These are phyloP conservation scores for Arabis alpina DNA, from an alignment of 345 rosid genomes.

Conservation along the genomic window DNA sequence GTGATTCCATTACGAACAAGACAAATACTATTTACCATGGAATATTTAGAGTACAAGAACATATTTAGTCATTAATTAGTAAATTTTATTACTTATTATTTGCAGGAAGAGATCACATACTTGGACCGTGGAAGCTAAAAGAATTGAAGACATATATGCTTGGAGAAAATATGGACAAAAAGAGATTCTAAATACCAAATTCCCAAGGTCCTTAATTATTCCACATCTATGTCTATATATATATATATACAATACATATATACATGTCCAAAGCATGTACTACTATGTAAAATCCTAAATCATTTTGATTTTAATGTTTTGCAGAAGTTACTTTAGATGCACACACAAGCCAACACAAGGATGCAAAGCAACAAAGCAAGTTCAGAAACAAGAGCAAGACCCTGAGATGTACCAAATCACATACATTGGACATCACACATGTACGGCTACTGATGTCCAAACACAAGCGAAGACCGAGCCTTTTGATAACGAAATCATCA, in stretches of 20 bases:
- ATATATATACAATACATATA: not conserved
- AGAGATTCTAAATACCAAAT: slow-evolving; percentile 60
- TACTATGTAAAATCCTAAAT: slow-evolving; percentile 29
- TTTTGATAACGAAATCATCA: slow-evolving; percentile 12
- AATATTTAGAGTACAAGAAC: slow-evolving; percentile 5
- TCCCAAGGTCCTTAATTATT: slow-evolving; percentile 60
- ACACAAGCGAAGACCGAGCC: slow-evolving; percentile 26
- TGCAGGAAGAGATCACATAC: slow-evolving; percentile 57
- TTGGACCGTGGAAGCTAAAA: slow-evolving; percentile 43
- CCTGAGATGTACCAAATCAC: slow-evolving; percentile 56
- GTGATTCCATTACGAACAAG: not conserved
- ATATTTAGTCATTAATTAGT: not conserved
- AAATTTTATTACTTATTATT: not conserved
- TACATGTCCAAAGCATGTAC: slow-evolving; percentile 1
- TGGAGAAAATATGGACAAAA: slow-evolving; percentile 99
- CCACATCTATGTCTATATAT: slow-evolving; percentile 4
- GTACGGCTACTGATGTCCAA: slow-evolving; percentile 41
- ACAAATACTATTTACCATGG: slow-evolving; percentile 18
- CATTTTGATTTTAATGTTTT: slow-evolving; percentile 22
- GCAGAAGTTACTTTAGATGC: slow-evolving; percentile 92
- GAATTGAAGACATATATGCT: slow-evolving; percentile 56
- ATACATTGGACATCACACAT: slow-evolving; percentile 71
- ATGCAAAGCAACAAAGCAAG: slow-evolving; percentile 75
- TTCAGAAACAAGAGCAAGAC: slow-evolving; percentile 64
- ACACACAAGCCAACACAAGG: slow-evolving; percentile 70